Base-by-base conservation (phyloP, 2,329 filamentous ascomycete genomes). In the Coleophoma eucalyptorum region DNA sequence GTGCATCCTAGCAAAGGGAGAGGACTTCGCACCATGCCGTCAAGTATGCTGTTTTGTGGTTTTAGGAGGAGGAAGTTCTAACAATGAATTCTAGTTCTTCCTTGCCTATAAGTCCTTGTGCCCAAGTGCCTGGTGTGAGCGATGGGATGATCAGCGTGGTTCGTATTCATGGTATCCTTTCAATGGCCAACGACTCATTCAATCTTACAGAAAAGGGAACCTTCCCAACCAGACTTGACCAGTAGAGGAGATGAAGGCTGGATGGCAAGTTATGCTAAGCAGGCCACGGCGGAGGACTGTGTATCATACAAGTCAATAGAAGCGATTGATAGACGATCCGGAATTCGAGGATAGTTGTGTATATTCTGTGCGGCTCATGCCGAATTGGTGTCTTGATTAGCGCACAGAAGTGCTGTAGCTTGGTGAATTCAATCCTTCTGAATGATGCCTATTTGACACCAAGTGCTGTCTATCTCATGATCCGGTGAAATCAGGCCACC, bases 141-240 rank as follows among this genome's bases (percentile, higher is more conserved):
- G 94, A 76, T 99, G 94, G 94, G 93, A 99, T 70, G 90, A 94
- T 68, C 94, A 97, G 81, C 89, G 94, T 75, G 90, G 90, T 95
- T 79, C 69, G 87, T 76, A 53, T 48, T 20, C 42, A 34, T 26
- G 26, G 26, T 26, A 26, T 26, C 4, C 26, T 26, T 26, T 8
- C 26, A 26, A 26, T 26, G 2, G 10, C 26, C 50, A 48, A 46
- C 49, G 7, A 5, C 62, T 64, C 32, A 64, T 47, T 2, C 16
- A 40, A 31, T 48, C 43, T 37, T 53, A 56, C 67, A 87, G 84
- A 84, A 70, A 77, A 78, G 62, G 84, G 84, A 66, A 87, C 78
- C 67, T 88, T 88, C 75, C 84, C 84, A 43, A 80, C 72, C 62
- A 80, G 81, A 65, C 72, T 88, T 63, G 83, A 87, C 65, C 74